phyloP scores from a whole-genome alignment of 2,329 filamentous ascomycete species.

The Verticillium dahliae region DNA sequence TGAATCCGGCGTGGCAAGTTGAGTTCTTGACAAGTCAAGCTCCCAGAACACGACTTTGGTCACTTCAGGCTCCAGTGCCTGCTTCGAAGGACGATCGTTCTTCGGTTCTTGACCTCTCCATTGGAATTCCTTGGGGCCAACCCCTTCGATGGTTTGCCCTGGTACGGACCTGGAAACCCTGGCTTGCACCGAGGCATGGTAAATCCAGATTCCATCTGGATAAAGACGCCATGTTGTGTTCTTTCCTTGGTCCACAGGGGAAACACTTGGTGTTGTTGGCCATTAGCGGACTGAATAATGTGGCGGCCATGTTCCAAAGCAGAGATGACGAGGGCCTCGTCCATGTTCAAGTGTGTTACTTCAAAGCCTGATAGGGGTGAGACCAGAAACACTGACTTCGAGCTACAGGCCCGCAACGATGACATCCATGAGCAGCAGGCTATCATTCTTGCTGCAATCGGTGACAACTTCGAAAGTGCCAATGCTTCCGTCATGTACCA shows the following conservation, averaged over 20 bases:
- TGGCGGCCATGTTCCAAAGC: conserved; percentile 63
- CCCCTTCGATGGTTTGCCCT: conserved; percentile 67
- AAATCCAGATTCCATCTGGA: conserved; percentile 59
- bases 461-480: conserved; percentile 66
- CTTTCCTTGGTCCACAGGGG: conserved; percentile 68
- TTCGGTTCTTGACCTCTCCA: conserved; percentile 42
- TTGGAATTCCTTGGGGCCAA: conserved; percentile 57
- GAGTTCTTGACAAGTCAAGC: conserved; percentile 56
- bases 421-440: conserved; percentile 45
- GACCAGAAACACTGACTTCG: background rate
- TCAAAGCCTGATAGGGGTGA: background rate
- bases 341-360: conserved; percentile 52
- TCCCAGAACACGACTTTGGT: conserved; percentile 64
- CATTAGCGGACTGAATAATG: conserved; percentile 65
- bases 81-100: conserved; percentile 53
- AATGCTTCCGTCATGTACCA: conserved; percentile 82
- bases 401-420: conserved; percentile 57
- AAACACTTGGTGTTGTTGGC: conserved; percentile 72
- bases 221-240: conserved; percentile 71
- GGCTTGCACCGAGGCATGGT: conserved; percentile 86
- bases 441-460: conserved; percentile 63
- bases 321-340: conserved; percentile 55
- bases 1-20: conserved; percentile 51
- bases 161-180: conserved; percentile 72
- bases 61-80: conserved; percentile 50